Evolutionary conservation across 1,139 yeast species (phyloP).

Genomic region (Kluyveromyces sp.): DNA sequence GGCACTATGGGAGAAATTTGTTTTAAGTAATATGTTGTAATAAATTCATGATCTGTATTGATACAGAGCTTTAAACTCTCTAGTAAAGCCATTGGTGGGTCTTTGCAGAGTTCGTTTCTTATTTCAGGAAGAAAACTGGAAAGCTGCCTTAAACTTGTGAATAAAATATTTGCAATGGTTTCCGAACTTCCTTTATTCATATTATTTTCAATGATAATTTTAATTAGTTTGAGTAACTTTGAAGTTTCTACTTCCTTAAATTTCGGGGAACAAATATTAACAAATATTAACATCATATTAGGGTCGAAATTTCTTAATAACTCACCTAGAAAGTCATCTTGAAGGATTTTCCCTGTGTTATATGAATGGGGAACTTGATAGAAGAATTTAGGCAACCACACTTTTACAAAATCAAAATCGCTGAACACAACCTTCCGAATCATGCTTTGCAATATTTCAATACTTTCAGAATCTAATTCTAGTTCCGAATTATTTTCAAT

Average conservation of each 20-base stretch:
- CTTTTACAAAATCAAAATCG: background rate
- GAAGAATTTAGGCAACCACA: constrained; percentile 1
- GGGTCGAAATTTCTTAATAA: background rate
- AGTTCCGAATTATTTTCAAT: background rate
- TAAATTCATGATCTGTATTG: background rate
- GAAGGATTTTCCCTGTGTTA: background rate
- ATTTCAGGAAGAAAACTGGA: no score
- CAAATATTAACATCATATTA: background rate
- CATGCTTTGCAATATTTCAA: background rate
- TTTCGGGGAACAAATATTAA: background rate
- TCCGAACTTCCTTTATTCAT: background rate
- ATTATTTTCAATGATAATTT: background rate
- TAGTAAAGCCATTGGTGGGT: no score
- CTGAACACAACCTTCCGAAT: background rate
- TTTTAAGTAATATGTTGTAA: background rate
- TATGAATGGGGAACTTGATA: background rate
- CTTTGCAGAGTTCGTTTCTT: no score
- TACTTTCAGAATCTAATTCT: background rate
- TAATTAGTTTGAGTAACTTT: background rate
- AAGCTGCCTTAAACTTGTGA: no score
- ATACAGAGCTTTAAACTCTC: no score
- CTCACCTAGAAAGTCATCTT: background rate
- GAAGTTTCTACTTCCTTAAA: background rate
- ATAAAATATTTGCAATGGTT: no score
- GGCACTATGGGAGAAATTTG: background rate